Percentiles rank a stretch among this genome's conserved stretches.
Conservation (phyloP, 2,329 filamentous ascomycete genomes). For the Trichoderma cornu-damae region DNA sequence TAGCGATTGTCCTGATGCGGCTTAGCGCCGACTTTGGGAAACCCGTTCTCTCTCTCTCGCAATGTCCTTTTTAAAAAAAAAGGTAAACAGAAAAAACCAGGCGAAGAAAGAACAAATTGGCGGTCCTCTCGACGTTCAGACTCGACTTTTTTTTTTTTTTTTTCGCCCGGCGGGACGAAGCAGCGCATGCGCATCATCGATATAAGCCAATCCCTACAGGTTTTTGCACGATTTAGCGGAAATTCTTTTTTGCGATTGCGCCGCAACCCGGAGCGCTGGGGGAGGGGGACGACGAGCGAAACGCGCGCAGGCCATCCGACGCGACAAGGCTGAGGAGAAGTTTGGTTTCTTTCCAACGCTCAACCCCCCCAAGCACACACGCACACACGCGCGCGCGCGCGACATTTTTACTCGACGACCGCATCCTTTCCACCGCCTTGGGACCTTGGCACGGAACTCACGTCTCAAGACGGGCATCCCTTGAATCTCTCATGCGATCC, state of each 20-base stretch:
- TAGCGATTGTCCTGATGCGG: background rate
- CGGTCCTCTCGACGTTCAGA: conserved; percentile 5
- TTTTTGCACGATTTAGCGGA: background rate
- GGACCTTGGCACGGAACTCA: conserved; percentile 16
- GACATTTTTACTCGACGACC: conserved; percentile 13
- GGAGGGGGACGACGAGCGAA: conserved; percentile 1
- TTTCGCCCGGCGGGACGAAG: background rate
- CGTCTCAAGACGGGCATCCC: background rate
- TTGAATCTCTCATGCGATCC: conserved; percentile 25
- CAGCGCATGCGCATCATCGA: conserved; percentile 13
- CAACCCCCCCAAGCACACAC: background rate
- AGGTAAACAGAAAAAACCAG: conserved; percentile 18
- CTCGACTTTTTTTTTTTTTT: too few species aligned
- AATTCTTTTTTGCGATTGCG: conserved; percentile 2
- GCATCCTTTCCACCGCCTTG: background rate
- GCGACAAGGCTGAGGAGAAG: conserved; percentile 13
- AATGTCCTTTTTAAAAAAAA: conserved; percentile 9
- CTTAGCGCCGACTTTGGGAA: conserved; percentile 9
- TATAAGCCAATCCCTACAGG: background rate
- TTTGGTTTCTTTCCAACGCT: background rate
- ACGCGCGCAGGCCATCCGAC: conserved; percentile 16
- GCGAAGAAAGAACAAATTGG: conserved; percentile 8
- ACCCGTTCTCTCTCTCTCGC: conserved; percentile 16
- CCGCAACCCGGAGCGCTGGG: background rate
- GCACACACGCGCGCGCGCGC: conserved; percentile 9